These are phyloP conservation scores for Heliocybe sulcata DNA, from an alignment of 1,284 basidiomycete species.

Conservation along the genomic window DNA sequence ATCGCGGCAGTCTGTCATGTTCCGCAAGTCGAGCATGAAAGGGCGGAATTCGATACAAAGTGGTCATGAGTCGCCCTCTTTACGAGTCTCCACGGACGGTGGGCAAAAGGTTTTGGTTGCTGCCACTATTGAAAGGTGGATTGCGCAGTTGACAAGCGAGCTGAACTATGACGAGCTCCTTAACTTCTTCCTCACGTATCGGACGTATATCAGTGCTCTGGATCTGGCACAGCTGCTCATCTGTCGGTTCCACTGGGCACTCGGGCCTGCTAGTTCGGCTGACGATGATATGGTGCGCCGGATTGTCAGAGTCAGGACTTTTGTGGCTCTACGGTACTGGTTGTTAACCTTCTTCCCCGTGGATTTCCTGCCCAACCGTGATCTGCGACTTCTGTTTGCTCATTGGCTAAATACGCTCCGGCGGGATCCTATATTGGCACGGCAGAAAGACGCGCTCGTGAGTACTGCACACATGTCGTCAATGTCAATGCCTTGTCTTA, in stretches of 20 bases:
- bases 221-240: constrained; percentile 77
- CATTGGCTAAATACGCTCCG: constrained; percentile 75
- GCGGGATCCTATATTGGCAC: constrained; percentile 58
- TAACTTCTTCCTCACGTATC: constrained; percentile 84
- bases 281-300: constrained; percentile 62
- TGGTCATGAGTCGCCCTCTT: background rate
- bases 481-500: constrained; percentile 4
- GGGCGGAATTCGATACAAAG: constrained; percentile 18
- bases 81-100: constrained; percentile 13
- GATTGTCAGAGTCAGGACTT: constrained; percentile 80
- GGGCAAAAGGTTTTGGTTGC: constrained; percentile 59
- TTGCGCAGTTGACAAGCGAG: constrained; percentile 80
- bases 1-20: constrained; percentile 29
- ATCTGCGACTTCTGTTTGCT: constrained; percentile 62
- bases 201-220: constrained; percentile 69
- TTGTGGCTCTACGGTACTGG: constrained; percentile 84
- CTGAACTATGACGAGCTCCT: constrained; percentile 78
- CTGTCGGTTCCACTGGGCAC: constrained; percentile 81
- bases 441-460: constrained; percentile 63
- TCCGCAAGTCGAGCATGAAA: constrained; percentile 24
- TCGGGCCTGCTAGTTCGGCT: constrained; percentile 43
- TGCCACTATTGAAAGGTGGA: constrained; percentile 86
- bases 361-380: constrained; percentile 79
- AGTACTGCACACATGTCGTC: constrained; percentile 21
- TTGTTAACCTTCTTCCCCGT: constrained; percentile 79